These are phyloP conservation scores for Trifolium subterraneum DNA, from an alignment of 306 rosid genomes.

Conservation along the genomic window DNA sequence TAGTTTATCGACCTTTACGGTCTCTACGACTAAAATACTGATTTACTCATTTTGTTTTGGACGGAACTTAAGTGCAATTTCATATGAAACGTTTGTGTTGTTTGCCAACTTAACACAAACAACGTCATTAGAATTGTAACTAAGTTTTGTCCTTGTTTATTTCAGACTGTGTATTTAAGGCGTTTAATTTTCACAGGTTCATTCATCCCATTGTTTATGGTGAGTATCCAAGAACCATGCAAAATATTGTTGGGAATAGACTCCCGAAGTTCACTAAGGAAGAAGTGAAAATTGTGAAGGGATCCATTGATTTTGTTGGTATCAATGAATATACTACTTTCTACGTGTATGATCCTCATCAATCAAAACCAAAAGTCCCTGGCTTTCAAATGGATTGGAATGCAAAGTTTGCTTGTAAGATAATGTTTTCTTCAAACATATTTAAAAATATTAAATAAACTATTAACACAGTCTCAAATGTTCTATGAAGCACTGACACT, in stretches of 20 bases:
- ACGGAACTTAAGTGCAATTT: not conserved
- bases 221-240: constrained; percentile 86
- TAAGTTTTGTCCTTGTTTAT: not conserved
- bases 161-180: not conserved
- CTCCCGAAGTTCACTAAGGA: constrained; percentile 84
- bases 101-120: not conserved
- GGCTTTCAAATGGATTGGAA: constrained; percentile 91
- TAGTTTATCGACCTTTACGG: not conserved
- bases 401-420: constrained; percentile 82
- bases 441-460: not conserved
- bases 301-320: constrained; percentile 79
- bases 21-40: not conserved
- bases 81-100: not conserved
- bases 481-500: too few species aligned
- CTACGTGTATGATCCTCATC: constrained; percentile 66
- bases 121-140: not conserved
- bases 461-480: not conserved
- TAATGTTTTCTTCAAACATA: constrained; percentile 3
- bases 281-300: constrained; percentile 83
- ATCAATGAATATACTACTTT: constrained; percentile 84
- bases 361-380: constrained; percentile 54
- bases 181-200: constrained; percentile 62
- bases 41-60: not conserved
- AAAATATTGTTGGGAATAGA: constrained; percentile 74
- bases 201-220: constrained; percentile 90